Percentiles rank a stretch among this genome's conserved stretches.
These are phyloP conservation scores for Yamadazyma epiphylla DNA, from an alignment of 1,139 yeast genomes.

Conservation along the genomic window DNA sequence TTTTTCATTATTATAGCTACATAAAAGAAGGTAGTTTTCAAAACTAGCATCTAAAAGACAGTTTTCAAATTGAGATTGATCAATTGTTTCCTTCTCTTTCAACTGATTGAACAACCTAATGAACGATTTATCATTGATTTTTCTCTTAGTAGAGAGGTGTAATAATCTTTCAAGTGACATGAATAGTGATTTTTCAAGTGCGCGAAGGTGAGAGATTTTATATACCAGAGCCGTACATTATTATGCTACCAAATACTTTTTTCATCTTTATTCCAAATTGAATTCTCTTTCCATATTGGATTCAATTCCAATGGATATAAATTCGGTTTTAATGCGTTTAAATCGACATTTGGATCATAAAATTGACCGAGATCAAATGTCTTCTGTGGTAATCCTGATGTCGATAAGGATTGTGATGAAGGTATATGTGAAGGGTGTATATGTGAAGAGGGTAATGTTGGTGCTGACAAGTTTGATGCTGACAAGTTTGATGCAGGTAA, in stretches of 20 bases:
- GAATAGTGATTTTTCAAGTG: conserved; percentile 2
- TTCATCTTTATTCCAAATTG: conserved; percentile 12
- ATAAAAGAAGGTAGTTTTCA: conserved; percentile 9
- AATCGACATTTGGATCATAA: too few species aligned
- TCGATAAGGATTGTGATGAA: too few species aligned
- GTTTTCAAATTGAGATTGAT: conserved; percentile 13
- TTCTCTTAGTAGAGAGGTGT: conserved; percentile 12
- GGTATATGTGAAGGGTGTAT: too few species aligned
- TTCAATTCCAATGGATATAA: conserved; percentile 7
- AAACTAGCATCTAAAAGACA: conserved; percentile 13
- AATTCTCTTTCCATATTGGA: conserved; percentile 10
- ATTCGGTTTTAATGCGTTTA: too few species aligned
- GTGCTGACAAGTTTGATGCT: too few species aligned
- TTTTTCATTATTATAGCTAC: conserved; percentile 5
- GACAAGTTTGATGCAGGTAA: too few species aligned
- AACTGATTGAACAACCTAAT: conserved; percentile 17
- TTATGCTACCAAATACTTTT: conserved; percentile 11
- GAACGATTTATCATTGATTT: conserved; percentile 15
- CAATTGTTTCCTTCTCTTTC: conserved; percentile 9
- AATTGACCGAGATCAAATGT: too few species aligned
- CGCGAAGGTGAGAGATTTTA: conserved; percentile 1
- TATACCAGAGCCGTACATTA: too few species aligned
- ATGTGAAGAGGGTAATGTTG: too few species aligned
- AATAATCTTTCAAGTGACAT: conserved; percentile 14
- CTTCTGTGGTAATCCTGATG: too few species aligned